phyloP scores from a whole-genome alignment of 306 rosid genomes.

The Inga oerstediana region DNA sequence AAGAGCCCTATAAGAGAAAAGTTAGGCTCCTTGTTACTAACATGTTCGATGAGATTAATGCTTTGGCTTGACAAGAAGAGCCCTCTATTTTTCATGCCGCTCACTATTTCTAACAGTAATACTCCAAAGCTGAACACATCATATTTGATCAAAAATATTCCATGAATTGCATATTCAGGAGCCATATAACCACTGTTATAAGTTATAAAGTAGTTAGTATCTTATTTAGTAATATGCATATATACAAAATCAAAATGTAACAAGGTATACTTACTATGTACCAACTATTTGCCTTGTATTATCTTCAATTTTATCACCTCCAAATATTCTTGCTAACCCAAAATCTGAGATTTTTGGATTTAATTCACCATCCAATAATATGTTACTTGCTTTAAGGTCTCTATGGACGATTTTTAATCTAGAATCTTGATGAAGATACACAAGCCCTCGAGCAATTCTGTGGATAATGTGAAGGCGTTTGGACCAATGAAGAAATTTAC shows the following conservation, averaged over 20 bases:
- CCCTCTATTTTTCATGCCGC: slow-evolving; percentile 17
- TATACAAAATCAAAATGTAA: not conserved
- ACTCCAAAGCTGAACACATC: slow-evolving; percentile 29
- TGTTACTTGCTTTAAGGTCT: not conserved
- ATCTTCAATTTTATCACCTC: not conserved
- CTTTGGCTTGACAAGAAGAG: not conserved
- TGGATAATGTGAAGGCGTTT: not conserved
- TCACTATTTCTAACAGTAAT: slow-evolving; percentile 19
- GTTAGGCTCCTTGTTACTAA: not conserved
- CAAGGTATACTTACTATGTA: slow-evolving; percentile 8
- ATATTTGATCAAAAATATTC: not conserved
- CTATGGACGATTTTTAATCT: not conserved
- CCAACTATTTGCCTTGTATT: not conserved
- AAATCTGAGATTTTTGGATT: not conserved
- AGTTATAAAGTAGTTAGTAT: not conserved
- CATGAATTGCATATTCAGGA: not conserved
- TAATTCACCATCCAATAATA: not conserved
- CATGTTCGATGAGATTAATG: slow-evolving; percentile 21
- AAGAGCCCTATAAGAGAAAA: not conserved
- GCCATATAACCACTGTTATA: slow-evolving; percentile 1
- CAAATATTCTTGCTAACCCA: not conserved
- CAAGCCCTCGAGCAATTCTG: not conserved
- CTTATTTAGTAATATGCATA: not conserved
- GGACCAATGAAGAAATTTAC: not conserved
- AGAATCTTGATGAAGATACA: not conserved